Evolutionary conservation across 176 grass and related monocot genomes (phyloP).

Genomic region (Thalia dealbata): DNA sequence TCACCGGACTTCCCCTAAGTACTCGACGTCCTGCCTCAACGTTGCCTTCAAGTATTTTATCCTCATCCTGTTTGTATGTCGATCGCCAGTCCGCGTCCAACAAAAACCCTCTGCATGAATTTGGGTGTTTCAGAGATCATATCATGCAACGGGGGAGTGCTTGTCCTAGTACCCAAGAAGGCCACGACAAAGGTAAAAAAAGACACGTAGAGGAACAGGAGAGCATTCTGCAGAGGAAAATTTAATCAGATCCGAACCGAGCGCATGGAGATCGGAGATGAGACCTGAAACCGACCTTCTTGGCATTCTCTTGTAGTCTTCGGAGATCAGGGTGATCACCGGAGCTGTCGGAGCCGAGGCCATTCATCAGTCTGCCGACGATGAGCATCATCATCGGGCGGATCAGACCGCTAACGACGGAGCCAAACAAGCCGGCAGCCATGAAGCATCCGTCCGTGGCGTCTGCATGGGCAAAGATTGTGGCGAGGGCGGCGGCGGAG

Average conservation of each 20-base stretch:
- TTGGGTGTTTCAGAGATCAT: background rate
- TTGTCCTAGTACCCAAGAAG: background rate
- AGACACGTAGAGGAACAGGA: background rate
- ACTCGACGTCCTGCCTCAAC: slow-evolving; percentile 85
- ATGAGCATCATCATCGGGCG: slow-evolving; percentile 57
- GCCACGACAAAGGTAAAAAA: background rate
- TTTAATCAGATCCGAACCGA: background rate
- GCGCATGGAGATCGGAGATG: background rate
- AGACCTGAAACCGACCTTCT: slow-evolving; percentile 23
- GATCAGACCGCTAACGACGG: slow-evolving; percentile 50
- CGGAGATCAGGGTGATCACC: slow-evolving; percentile 44
- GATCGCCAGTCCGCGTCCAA: slow-evolving; percentile 72
- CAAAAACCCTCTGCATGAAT: slow-evolving; percentile 62
- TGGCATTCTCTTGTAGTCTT: no score
- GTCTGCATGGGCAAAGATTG: slow-evolving; percentile 87
- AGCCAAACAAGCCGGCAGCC: slow-evolving; percentile 53
- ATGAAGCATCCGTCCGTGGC: slow-evolving; percentile 47
- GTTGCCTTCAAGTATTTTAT: slow-evolving; percentile 61
- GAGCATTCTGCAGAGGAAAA: background rate
- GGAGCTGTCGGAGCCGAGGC: slow-evolving; percentile 40
- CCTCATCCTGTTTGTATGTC: slow-evolving; percentile 78
- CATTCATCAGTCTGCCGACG: slow-evolving; percentile 60
- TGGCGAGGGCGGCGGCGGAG: background rate
- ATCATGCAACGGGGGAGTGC: background rate
- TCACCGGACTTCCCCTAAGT: slow-evolving; percentile 43